These are phyloP conservation scores for Diplogelasinospora grovesii DNA, from an alignment of 495 filamentous ascomycete species.

Conservation along the genomic window DNA sequence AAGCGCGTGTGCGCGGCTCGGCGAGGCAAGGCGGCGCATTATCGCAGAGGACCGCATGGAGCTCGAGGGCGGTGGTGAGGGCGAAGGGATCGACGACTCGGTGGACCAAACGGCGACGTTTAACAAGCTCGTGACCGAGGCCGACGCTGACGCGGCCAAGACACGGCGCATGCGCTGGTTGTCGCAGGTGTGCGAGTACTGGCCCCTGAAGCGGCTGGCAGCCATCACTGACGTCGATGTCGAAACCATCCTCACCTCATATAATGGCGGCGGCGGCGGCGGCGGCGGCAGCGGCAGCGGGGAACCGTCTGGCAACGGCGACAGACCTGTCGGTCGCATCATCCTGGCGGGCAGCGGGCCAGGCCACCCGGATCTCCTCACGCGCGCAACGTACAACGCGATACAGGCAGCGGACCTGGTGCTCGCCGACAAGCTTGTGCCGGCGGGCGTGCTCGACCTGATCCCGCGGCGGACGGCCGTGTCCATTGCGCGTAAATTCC, in stretches of 20 bases:
- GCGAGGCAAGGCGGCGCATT: conserved; percentile 65
- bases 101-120: conserved; percentile 79
- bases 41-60: conserved; percentile 53
- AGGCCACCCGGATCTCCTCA: conserved; percentile 86
- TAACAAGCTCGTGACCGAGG: conserved; percentile 71
- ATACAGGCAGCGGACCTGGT: conserved; percentile 80
- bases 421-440: conserved; percentile 94
- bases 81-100: conserved; percentile 72
- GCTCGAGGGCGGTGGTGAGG: conserved; percentile 28
- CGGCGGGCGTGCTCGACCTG: conserved; percentile 74
- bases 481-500: conserved; percentile 93
- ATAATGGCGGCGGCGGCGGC: too few species aligned
- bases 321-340: conserved; percentile 57
- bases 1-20: conserved; percentile 68
- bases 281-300: too few species aligned
- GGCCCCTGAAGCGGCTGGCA: conserved; percentile 80
- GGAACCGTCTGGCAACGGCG: too few species aligned
- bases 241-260: conserved; percentile 61
- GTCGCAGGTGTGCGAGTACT: conserved; percentile 96
- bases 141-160: conserved; percentile 66
- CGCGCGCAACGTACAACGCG: conserved; percentile 79
- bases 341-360: conserved; percentile 91
- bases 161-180: conserved; percentile 87
- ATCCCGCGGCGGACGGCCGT: conserved; percentile 86
- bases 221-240: conserved; percentile 74